phyloP scores from a whole-genome alignment of 805 yeast genomes.

The Nematodospora valgi region DNA sequence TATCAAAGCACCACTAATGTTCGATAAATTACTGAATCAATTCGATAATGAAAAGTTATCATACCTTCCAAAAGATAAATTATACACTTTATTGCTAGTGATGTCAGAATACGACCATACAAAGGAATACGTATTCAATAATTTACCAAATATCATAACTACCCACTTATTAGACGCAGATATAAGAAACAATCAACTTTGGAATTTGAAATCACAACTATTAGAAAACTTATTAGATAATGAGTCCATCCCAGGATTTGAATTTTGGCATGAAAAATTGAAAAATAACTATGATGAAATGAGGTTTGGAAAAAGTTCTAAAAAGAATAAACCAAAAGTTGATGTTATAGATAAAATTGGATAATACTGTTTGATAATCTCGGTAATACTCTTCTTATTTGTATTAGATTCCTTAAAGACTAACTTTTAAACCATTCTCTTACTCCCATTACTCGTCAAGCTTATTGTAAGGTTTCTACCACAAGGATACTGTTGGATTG shows the following conservation, averaged over 20 bases:
- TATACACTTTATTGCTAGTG: constrained; percentile 17
- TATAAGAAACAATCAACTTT: constrained; percentile 20
- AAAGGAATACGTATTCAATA: constrained; percentile 17
- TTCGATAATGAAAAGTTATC: constrained; percentile 10
- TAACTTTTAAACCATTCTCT: too few species aligned
- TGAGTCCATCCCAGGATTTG: constrained; percentile 12
- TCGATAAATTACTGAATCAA: constrained; percentile 7
- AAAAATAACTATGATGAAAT: constrained; percentile 15
- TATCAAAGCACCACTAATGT: constrained; percentile 14
- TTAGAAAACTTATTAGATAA: constrained; percentile 21
- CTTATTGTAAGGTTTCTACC: too few species aligned
- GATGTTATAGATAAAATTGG: constrained; percentile 21
- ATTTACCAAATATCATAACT: constrained; percentile 22
- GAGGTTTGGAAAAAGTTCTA: constrained; percentile 22
- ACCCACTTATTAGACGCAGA: constrained; percentile 17
- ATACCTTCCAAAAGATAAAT: constrained; percentile 19
- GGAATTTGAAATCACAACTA: constrained; percentile 19
- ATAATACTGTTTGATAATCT: too few species aligned
- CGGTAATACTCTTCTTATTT: too few species aligned
- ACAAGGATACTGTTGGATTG: too few species aligned
- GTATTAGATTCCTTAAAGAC: too few species aligned
- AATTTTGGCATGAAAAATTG: constrained; percentile 22
- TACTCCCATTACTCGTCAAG: too few species aligned
- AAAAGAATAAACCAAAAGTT: constrained; percentile 18
- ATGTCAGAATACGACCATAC: constrained; percentile 19